Evolutionary conservation across 768 basidiomycete species (phyloP).

Genomic region (Phlegmacium glaucopus): DNA sequence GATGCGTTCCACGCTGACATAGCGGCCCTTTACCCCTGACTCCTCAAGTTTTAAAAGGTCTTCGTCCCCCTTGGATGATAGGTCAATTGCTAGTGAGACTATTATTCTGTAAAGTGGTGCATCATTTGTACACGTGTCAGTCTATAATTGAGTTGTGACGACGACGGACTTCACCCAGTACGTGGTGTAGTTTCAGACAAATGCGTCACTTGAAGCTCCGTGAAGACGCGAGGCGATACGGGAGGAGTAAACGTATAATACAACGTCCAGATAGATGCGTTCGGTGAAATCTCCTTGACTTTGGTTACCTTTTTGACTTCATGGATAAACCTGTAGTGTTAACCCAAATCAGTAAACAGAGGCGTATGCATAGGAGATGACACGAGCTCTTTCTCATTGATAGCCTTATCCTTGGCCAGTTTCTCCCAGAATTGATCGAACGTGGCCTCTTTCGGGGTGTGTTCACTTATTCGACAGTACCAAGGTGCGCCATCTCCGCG

Average conservation of each 20-base stretch:
- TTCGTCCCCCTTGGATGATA: slow-evolving; percentile 45
- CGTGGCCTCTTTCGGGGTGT: slow-evolving; percentile 59
- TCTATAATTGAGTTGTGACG: slow-evolving; percentile 17
- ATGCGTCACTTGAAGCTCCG: slow-evolving; percentile 63
- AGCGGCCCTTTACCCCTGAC: slow-evolving; percentile 56
- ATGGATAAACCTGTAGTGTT: slow-evolving; percentile 54
- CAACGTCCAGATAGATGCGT: slow-evolving; percentile 65
- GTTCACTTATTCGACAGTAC: slow-evolving; percentile 68
- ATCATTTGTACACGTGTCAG: slow-evolving; percentile 7
- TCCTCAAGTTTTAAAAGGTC: slow-evolving; percentile 61
- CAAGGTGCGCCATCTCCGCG: slow-evolving; percentile 57
- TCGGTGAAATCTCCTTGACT: slow-evolving; percentile 61
- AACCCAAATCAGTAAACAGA: background rate
- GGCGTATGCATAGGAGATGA: background rate
- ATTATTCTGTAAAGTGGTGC: slow-evolving; percentile 30
- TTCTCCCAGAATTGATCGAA: slow-evolving; percentile 75
- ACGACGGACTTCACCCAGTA: slow-evolving; percentile 49
- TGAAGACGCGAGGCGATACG: slow-evolving; percentile 72
- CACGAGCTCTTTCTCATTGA: slow-evolving; percentile 60
- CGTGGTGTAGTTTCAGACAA: slow-evolving; percentile 47
- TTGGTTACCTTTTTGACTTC: slow-evolving; percentile 60
- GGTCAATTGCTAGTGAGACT: slow-evolving; percentile 68
- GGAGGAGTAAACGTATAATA: slow-evolving; percentile 73
- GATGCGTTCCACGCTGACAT: slow-evolving; percentile 67
- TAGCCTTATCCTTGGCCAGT: slow-evolving; percentile 60